Evolutionary conservation across 2,329 filamentous ascomycete genomes (phyloP).

Genomic region (Zasmidium citrigriseum): DNA sequence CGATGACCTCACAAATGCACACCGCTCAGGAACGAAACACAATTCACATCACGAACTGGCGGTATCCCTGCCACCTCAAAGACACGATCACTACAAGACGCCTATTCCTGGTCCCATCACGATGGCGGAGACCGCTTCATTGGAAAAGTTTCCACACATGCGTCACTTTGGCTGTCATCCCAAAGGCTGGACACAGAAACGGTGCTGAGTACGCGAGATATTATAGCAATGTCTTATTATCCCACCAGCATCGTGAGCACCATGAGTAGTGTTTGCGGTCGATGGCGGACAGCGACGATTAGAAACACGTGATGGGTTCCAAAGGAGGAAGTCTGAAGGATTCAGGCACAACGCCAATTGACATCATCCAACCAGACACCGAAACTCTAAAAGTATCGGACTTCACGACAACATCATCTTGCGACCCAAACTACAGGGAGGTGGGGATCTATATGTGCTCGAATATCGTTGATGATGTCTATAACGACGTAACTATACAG

Average conservation of each 20-base stretch:
- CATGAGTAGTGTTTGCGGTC: background rate
- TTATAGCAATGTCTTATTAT: background rate
- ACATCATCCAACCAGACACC: background rate
- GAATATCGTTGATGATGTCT: background rate
- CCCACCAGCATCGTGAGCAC: background rate
- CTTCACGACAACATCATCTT: background rate
- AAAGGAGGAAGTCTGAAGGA: background rate
- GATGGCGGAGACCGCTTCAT: background rate
- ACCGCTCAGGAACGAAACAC: background rate
- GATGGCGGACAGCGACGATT: background rate
- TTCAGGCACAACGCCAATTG: background rate
- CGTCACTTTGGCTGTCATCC: background rate
- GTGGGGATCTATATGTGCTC: background rate
- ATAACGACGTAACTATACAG: background rate
- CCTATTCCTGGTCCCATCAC: background rate
- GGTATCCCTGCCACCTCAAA: background rate
- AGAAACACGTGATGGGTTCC: background rate
- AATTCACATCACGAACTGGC: background rate
- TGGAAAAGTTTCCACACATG: background rate
- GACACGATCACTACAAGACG: background rate
- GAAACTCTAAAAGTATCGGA: background rate
- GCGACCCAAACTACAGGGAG: background rate
- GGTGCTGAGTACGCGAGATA: no score
- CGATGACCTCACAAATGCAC: background rate
- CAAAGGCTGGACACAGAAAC: background rate